These are phyloP conservation scores for Euphrasia arctica DNA, from an alignment of 305 asterid species.

Conservation along the genomic window DNA sequence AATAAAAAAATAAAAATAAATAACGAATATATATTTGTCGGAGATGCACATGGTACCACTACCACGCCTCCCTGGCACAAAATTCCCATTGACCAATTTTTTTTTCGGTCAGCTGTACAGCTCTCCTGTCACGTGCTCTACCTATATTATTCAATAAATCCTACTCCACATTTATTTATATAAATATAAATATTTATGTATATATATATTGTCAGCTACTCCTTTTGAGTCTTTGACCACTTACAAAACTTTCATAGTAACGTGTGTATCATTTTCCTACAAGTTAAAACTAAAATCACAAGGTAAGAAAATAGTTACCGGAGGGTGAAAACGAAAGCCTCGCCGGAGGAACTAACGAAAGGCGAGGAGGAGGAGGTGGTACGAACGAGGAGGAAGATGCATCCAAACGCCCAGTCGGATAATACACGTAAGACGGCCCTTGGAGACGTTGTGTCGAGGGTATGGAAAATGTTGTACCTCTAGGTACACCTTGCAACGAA, in stretches of 20 bases:
- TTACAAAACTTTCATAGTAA: not conserved
- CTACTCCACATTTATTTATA: not conserved
- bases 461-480: conserved; percentile 52
- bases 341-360: conserved; percentile 43
- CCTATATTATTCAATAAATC: conserved; percentile 12
- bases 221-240: conserved; percentile 8
- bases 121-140: conserved; percentile 56
- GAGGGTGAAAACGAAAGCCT: conserved; percentile 50
- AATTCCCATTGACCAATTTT: conserved; percentile 48
- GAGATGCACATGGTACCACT: conserved; percentile 47
- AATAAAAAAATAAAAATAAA: too few relatives aligned
- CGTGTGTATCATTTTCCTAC: not conserved
- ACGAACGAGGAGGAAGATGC: conserved; percentile 46
- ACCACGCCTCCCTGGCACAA: conserved; percentile 55
- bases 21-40: conserved; percentile 18
- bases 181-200: not conserved
- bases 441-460: conserved; percentile 62
- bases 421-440: conserved; percentile 68
- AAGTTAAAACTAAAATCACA: not conserved
- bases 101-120: conserved; percentile 41
- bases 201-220: not conserved
- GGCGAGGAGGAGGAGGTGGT: conserved; percentile 47
- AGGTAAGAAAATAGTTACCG: conserved; percentile 30
- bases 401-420: conserved; percentile 60
- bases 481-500: conserved; percentile 51